These are phyloP conservation scores for Tricholoma saponaceum DNA, from an alignment of 768 basidiomycete genomes.

Conservation along the genomic window DNA sequence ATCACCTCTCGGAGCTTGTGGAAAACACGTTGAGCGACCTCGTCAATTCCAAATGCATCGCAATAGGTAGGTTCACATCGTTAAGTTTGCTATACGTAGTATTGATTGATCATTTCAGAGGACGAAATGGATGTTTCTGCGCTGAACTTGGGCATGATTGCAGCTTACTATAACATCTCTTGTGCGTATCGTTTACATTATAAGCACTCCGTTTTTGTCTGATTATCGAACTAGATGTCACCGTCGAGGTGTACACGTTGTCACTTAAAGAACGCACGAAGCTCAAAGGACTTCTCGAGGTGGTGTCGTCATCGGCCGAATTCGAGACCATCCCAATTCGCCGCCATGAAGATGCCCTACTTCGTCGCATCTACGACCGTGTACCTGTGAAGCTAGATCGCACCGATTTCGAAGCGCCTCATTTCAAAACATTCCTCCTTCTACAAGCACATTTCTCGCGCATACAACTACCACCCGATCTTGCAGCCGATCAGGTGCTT, in stretches of 20 bases:
- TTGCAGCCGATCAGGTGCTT: constrained; percentile 85
- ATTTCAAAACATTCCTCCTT: constrained; percentile 97
- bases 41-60: constrained; percentile 91
- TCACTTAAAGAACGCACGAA: constrained; percentile 96
- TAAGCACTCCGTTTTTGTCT: constrained; percentile 5
- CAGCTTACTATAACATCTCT: constrained; percentile 92
- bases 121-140: constrained; percentile 93
- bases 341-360: constrained; percentile 82
- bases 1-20: constrained; percentile 93
- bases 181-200: constrained; percentile 43
- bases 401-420: constrained; percentile 85
- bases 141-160: constrained; percentile 97
- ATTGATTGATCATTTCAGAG: constrained; percentile 36
- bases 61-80: constrained; percentile 57
- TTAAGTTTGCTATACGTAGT: not conserved
- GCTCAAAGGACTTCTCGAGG: constrained; percentile 93
- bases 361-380: constrained; percentile 91
- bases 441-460: constrained; percentile 97
- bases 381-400: constrained; percentile 90
- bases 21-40: constrained; percentile 91
- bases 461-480: constrained; percentile 86
- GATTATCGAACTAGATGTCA: constrained; percentile 60
- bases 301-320: constrained; percentile 94
- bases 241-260: constrained; percentile 93
- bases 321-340: constrained; percentile 95